These are phyloP conservation scores for Angomonas desouzai DNA, from an alignment of 208 protist genomes.

Conservation along the genomic window DNA sequence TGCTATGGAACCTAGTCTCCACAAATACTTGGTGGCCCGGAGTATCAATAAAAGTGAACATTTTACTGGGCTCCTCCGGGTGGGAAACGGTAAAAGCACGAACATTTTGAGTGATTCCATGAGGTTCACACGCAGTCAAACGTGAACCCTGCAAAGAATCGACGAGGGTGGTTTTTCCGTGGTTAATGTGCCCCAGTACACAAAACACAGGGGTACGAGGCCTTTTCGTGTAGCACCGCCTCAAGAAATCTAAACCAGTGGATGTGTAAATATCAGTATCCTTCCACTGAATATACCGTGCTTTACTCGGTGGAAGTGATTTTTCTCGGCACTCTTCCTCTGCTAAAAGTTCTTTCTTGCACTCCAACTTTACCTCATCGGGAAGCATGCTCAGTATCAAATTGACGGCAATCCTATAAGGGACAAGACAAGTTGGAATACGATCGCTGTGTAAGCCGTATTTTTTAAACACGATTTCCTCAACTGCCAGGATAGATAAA, in stretches of 20 bases:
- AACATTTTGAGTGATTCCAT: conserved; percentile 76
- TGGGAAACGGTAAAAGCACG: conserved; percentile 56
- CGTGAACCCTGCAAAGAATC: conserved; percentile 62
- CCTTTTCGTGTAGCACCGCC: conserved; percentile 28
- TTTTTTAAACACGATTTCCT: conserved; percentile 48
- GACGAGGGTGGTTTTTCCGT: conserved; percentile 89
- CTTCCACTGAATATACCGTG: conserved; percentile 63
- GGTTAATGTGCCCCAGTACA: conserved; percentile 79
- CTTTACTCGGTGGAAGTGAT: neutral
- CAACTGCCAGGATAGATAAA: conserved; percentile 59
- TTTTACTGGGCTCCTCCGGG: neutral
- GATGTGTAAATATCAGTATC: conserved; percentile 82
- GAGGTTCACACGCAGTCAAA: conserved; percentile 49
- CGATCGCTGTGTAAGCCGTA: conserved; percentile 58
- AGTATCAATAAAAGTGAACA: conserved; percentile 88
- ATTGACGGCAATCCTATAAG: conserved; percentile 77
- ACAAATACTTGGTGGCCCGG: conserved; percentile 85
- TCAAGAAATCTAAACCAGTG: conserved; percentile 57
- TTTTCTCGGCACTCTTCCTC: conserved; percentile 36
- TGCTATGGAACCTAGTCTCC: conserved; percentile 74
- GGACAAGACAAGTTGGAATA: conserved; percentile 81
- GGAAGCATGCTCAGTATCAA: conserved; percentile 80
- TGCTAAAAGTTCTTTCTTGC: conserved; percentile 44
- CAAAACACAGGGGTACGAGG: conserved; percentile 68
- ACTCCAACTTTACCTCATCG: conserved; percentile 28